phyloP scores from a whole-genome alignment of 106 monocot genomes.

The Apostasia ramifera region DNA sequence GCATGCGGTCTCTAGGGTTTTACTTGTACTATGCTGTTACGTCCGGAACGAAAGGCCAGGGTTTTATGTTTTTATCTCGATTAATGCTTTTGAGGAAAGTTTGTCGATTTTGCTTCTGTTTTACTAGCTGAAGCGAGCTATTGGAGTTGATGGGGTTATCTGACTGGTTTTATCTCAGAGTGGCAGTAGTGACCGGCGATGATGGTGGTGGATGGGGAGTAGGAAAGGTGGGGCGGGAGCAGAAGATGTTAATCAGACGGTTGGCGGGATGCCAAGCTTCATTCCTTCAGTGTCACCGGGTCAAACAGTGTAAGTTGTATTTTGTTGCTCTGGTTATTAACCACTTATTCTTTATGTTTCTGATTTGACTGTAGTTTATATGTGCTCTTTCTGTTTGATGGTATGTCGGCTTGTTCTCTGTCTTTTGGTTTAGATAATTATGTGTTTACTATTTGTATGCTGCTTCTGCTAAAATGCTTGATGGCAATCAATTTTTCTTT shows the following conservation, averaged over 20 bases:
- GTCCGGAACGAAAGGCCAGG: background rate
- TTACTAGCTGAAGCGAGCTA: background rate
- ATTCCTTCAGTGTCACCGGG: background rate
- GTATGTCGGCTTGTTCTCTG: no score
- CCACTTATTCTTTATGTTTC: background rate
- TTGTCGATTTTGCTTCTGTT: background rate
- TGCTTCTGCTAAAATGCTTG: no score
- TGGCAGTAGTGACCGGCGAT: background rate
- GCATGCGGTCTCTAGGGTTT: no score
- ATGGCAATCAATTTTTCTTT: no score
- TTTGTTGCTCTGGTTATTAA: background rate
- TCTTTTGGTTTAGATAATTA: no score
- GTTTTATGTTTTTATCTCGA: background rate
- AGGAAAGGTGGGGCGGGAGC: background rate
- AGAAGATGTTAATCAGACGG: constrained; percentile 1
- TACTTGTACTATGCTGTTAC: no score
- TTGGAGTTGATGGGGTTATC: background rate
- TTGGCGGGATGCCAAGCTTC: constrained; percentile 5
- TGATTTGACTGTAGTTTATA: background rate
- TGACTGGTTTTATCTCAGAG: background rate
- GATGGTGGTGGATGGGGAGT: background rate
- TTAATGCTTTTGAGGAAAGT: background rate
- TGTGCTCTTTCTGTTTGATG: no score
- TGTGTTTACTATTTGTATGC: no score
- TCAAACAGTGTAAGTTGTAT: background rate